Evolutionary conservation across 495 filamentous ascomycete genomes (phyloP).

Genomic region (Annulohypoxylon stygium): DNA sequence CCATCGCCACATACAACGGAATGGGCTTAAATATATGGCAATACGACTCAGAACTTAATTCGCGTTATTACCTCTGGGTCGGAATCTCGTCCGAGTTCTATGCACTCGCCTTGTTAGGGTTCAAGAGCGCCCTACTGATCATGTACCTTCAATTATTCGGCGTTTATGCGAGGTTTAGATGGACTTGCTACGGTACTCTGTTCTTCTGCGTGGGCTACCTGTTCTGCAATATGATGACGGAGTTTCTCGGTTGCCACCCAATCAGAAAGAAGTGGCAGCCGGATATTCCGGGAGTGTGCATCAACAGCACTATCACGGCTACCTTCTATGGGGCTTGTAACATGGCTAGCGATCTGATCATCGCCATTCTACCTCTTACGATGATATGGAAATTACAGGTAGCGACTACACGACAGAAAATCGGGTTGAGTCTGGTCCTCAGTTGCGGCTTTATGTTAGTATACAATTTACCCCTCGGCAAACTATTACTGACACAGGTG

Average conservation of each 20-base stretch:
- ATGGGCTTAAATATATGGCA: constrained; percentile 49
- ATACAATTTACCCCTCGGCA: neutral
- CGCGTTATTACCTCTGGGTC: constrained; percentile 51
- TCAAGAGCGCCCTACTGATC: constrained; percentile 54
- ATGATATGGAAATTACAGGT: constrained; percentile 46
- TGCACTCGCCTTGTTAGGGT: constrained; percentile 50
- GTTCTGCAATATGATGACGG: constrained; percentile 54
- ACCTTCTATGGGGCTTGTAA: constrained; percentile 40
- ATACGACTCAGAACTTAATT: constrained; percentile 40
- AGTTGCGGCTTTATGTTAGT: constrained; percentile 47
- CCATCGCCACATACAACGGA: constrained; percentile 45
- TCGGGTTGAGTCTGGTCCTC: constrained; percentile 42
- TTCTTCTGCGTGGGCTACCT: constrained; percentile 56
- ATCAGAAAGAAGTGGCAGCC: constrained; percentile 53
- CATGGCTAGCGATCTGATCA: constrained; percentile 44
- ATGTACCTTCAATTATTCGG: constrained; percentile 56
- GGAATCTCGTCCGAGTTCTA: constrained; percentile 53
- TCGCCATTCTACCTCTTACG: constrained; percentile 46
- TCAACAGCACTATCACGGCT: constrained; percentile 43
- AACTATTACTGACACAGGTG: constrained; percentile 15
- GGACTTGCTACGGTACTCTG: constrained; percentile 52
- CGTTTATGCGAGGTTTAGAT: constrained; percentile 51
- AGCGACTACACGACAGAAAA: constrained; percentile 33
- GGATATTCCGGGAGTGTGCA: constrained; percentile 51
- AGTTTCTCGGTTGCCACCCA: constrained; percentile 55